Base-by-base conservation (phyloP, 2,329 filamentous ascomycete species). In the Tolypocladium paradoxum region DNA sequence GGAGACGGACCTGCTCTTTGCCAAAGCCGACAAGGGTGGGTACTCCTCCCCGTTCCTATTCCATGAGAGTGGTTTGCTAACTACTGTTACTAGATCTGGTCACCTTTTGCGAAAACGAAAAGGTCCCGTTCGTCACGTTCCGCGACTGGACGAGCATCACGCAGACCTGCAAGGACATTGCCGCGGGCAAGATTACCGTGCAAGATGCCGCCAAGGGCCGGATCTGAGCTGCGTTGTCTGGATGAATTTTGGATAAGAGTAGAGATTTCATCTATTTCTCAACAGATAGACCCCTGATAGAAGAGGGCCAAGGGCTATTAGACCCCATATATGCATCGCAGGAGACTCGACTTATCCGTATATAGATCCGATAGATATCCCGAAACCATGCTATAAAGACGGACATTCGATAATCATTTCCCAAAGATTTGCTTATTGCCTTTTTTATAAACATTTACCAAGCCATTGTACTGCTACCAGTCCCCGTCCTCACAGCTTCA, bases 1-100 rank as follows among this genome's bases (percentile, higher is more conserved):
- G 61, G 91, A 97, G 76, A 96, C 91, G 2, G 90, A 97, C 68
- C 73, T 97, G 52, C 76, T 97, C 36, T 97, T 97, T 65, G 92
- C 92, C 51, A 96, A 96, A 77, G 85, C 87, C 58, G 92, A 90
- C 24, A 84, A 89, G 68, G 88, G 87, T 90, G 73, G n/a, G n/a
- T n/a, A n/a, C n/a, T n/a, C n/a, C n/a, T n/a, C n/a, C n/a, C n/a
- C n/a, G n/a, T n/a, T n/a, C n/a, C n/a, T n/a, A n/a, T n/a, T n/a
- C n/a, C n/a, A n/a, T n/a, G n/a, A n/a, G n/a, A 1, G 9, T 20
- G n/a, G 47, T 35, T 33, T 54, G 31, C 56, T 63, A 31, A 59
- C 48, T 20, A 43, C 53, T 18, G 2, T 7, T 49, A 0, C 34
- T 18, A 90, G 90, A 97, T 70, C 80, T 97, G 53, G 86, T 96